These are phyloP conservation scores for Colletotrichum incanum DNA, from an alignment of 2,329 filamentous ascomycete genomes.

Conservation along the genomic window DNA sequence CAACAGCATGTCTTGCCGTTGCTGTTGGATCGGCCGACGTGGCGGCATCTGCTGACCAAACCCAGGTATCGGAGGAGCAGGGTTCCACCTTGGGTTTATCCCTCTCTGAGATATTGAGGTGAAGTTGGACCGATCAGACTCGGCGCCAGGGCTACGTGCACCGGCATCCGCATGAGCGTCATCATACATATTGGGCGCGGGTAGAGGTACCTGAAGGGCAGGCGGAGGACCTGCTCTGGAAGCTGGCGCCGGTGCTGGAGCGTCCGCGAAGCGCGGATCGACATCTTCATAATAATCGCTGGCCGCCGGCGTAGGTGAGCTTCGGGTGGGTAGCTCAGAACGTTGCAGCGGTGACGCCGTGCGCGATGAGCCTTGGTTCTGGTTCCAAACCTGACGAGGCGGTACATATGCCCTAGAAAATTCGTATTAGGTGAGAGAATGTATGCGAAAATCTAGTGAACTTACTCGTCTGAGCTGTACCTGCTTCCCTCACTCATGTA, in stretches of 20 bases:
- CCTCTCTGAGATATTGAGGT: conserved; percentile 92
- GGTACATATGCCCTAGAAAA: conserved; percentile 68
- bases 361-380: conserved; percentile 59
- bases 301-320: conserved; percentile 53
- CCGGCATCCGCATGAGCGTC: conserved; percentile 71
- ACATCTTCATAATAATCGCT: conserved; percentile 91
- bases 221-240: conserved; percentile 45
- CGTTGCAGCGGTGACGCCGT: conserved; percentile 61
- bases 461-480: conserved; percentile 84
- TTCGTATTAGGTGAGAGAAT: conserved; percentile 52
- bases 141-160: conserved; percentile 76
- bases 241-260: conserved; percentile 21
- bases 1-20: conserved; percentile 81
- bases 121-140: conserved; percentile 87
- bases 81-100: conserved; percentile 90
- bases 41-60: conserved; percentile 61
- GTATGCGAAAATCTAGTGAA: conserved; percentile 41
- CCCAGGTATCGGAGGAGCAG: conserved; percentile 60
- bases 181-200: conserved; percentile 69
- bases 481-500: conserved; percentile 78
- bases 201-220: conserved; percentile 43
- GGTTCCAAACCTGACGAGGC: conserved; percentile 71
- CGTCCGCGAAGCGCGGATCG: conserved; percentile 83
- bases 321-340: conserved; percentile 56
- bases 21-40: conserved; percentile 60